These are phyloP conservation scores for Leishmania braziliensis DNA, from an alignment of 208 protist genomes.

Conservation along the genomic window DNA sequence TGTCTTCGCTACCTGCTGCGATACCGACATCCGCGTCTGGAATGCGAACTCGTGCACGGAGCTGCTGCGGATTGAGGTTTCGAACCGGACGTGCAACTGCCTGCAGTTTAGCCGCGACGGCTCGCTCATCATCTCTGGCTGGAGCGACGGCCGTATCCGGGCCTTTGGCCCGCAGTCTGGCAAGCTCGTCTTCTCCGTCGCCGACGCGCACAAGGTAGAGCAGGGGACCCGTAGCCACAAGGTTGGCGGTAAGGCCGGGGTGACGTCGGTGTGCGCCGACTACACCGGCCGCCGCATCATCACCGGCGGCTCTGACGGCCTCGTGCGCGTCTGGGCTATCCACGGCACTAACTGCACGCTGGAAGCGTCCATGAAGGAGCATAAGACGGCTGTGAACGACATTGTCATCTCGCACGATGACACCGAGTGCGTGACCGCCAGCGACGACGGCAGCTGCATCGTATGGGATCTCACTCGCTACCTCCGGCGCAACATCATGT, in stretches of 20 bases:
- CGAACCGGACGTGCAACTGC: conserved; percentile 92
- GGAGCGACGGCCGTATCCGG: conserved; percentile 95
- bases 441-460: conserved; percentile 96
- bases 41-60: conserved; percentile 90
- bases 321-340: conserved; percentile 93
- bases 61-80: conserved; percentile 95
- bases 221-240: conserved; percentile 58
- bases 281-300: conserved; percentile 75
- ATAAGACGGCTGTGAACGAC: conserved; percentile 93
- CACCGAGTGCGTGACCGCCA: conserved; percentile 93
- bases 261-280: conserved; percentile 91
- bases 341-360: conserved; percentile 77
- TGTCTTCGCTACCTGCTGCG: conserved; percentile 95
- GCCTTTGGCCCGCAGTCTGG: conserved; percentile 95
- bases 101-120: conserved; percentile 93
- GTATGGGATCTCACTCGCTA: conserved; percentile 94
- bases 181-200: conserved; percentile 95
- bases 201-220: conserved; percentile 94
- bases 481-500: conserved; percentile 94
- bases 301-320: conserved; percentile 93
- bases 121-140: conserved; percentile 92
- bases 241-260: conserved; percentile 54
- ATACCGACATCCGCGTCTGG: conserved; percentile 95
- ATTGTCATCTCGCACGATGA: conserved; percentile 87
- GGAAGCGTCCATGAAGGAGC: conserved; percentile 95